Base-by-base conservation (phyloP, 257 asterid genomes). In the Salvia miltiorrhiza region DNA sequence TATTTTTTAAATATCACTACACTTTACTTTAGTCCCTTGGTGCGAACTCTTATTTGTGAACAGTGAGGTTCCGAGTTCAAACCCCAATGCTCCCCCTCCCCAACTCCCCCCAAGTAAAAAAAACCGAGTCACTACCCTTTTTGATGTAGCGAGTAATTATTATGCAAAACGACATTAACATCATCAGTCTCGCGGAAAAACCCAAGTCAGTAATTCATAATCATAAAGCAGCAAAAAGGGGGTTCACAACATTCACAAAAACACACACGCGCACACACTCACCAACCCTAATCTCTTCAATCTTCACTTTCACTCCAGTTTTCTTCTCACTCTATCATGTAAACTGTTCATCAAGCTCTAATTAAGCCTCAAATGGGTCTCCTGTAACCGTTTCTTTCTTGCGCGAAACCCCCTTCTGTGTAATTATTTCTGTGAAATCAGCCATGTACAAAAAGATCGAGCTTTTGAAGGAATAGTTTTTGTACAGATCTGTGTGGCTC, bases 401-500 rank as follows among this genome's bases (percentile, higher is more conserved):
- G 23, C 21, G 17, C 20, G 23, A 28, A 30, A 55, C 16, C 40
- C n/a, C 9, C 66, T 47, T 35, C 32, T 33, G 16, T 55, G 72
- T 62, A 23, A 69, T 64, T 56, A 61, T 59, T 16, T 54, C 14
- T 37, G 20, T 23, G 9, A 3, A 32, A 12, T 10, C 30, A 43
- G 52, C 45, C 28, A 14, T 74, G 74, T 59, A 60, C 56, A 56
- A 21, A 11, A 63, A 63, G 70, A 48, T 58, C 52, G 32, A 17
- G 39, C 16, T 39, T 59, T 69, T 60, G 57, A 26, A 33, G 74
- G 32, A 33, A 17, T 55, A 50, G 43, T 24, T 62, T 49, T 48
- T 72, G 73, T 71, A 66, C 67, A 74, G 85, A 81, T 81, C 82
- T 77, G 74, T 63, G 39, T 67, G 69, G 67, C 58, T 73, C 75